phyloP scores from a whole-genome alignment of 805 yeast genomes.

The Saturnispora quitensis region DNA sequence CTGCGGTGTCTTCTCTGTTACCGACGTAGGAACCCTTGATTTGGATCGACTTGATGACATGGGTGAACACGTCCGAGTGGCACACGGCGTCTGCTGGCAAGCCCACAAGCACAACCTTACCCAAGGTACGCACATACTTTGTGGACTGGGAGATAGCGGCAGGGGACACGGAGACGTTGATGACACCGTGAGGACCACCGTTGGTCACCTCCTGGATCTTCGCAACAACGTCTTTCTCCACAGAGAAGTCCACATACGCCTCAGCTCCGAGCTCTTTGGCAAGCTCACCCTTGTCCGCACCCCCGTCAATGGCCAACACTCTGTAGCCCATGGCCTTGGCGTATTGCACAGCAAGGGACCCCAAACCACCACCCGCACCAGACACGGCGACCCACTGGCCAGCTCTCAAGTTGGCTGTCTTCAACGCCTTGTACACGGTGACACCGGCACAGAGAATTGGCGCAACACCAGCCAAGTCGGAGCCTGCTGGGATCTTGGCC shows the following conservation, averaged over 20 bases:
- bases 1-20: constrained; percentile 79
- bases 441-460: constrained; percentile 89
- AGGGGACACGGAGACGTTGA: constrained; percentile 55
- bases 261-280: constrained; percentile 54
- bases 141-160: constrained; percentile 45
- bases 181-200: constrained; percentile 60
- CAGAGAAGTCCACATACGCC: constrained; percentile 46
- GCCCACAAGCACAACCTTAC: constrained; percentile 59
- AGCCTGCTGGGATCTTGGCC: constrained; percentile 63
- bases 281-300: constrained; percentile 52
- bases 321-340: constrained; percentile 69
- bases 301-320: constrained; percentile 70
- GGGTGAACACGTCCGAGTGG: constrained; percentile 60
- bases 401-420: constrained; percentile 65
- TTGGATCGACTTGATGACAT: constrained; percentile 64
- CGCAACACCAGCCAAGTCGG: constrained; percentile 67
- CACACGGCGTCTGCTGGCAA: constrained; percentile 75
- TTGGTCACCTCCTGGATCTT: constrained; percentile 35
- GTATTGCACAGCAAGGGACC: constrained; percentile 68
- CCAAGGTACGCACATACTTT: constrained; percentile 50
- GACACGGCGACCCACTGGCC: constrained; percentile 75
- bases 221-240: constrained; percentile 33
- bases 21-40: constrained; percentile 86
- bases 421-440: constrained; percentile 84
- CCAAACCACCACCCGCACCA: constrained; percentile 81